Base-by-base conservation (phyloP, 192 early-diverging fungal species). In the Rhizophagus sp. region DNA sequence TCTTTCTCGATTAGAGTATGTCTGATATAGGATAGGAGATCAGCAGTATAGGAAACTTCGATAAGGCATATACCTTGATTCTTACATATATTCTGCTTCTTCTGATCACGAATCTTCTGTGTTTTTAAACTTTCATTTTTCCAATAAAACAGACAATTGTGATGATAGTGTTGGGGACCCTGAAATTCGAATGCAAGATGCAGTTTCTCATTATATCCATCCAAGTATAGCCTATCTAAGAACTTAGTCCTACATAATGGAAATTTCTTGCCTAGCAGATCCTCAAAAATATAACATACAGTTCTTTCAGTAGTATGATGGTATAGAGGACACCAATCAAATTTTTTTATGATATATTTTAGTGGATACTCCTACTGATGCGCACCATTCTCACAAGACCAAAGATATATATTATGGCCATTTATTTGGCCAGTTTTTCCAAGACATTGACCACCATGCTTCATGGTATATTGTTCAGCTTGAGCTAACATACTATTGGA, bases 381-480 rank as follows among this genome's bases (percentile, higher is more conserved):
- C 2, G 39, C 33, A 39, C 70, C 70, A 22, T 36, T 44, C 39
- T 44, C 41, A 49, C 70, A 73, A 24, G 27, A 68, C 66, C 7
- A 68, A 25, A 68, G 66, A 68, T 68, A 68, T 68, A 68, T 11
- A 68, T 68, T 22, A 12, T n/a, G 39, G 39, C 25, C 70, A 73
- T 73, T 73, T 73, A 73, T 73, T 73, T 73, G 70, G 1, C 70
- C 41, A 24, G 70, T 73, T 49, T 73, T 73, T n/a, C 22, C 70
- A 73, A 73, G 12, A 47, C 70, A 73, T 44, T 73, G 0, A 15
- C 70, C 70, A 25, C 11, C 47, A 44, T 44, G 70, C 41, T 47
- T 73, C 41, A 49, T 12, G 2, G 70, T 44, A 73, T 73, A 73
- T 17, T 36, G 12, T 47, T 73, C 1, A 41, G 41, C 70, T 24